These are phyloP conservation scores for Fusarium begoniae DNA, from an alignment of 2,329 filamentous ascomycete genomes.

Conservation along the genomic window DNA sequence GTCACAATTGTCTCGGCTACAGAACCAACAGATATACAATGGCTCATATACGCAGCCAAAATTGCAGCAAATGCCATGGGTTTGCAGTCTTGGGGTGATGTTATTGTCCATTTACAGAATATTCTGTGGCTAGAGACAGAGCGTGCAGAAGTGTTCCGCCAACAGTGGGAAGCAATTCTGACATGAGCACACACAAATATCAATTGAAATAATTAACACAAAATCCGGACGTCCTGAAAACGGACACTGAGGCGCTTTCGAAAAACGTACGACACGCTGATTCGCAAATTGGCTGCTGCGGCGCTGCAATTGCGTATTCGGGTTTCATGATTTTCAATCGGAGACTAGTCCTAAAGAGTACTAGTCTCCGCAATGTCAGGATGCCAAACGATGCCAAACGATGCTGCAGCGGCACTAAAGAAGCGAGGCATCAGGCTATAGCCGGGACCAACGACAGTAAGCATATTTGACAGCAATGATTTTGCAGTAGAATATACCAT, in stretches of 20 bases:
- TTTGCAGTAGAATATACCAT: no score
- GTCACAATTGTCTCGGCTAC: slow-evolving; percentile 52
- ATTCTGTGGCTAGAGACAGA: slow-evolving; percentile 33
- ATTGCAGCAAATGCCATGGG: slow-evolving; percentile 1
- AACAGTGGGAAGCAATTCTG: slow-evolving; percentile 27
- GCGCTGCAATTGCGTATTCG: slow-evolving; percentile 15
- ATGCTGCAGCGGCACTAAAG: neutral
- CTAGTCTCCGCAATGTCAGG: slow-evolving; percentile 31
- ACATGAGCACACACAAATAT: neutral
- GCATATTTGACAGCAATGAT: neutral
- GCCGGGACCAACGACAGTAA: neutral
- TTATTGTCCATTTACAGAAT: slow-evolving; percentile 15
- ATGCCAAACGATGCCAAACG: slow-evolving; percentile 4
- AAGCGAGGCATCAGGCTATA: neutral
- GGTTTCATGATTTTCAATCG: slow-evolving; percentile 31
- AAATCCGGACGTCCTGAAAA: neutral
- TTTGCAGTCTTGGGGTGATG: slow-evolving; percentile 27
- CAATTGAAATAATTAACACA: neutral
- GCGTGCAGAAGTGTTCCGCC: slow-evolving; percentile 15
- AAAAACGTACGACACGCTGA: neutral
- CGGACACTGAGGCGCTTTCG: neutral
- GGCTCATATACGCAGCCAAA: slow-evolving; percentile 43
- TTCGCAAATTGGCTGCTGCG: neutral
- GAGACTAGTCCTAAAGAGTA: slow-evolving; percentile 45
- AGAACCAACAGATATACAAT: slow-evolving; percentile 40